phyloP scores from a whole-genome alignment of 2,329 filamentous ascomycete genomes.

The Albifimbria verrucaria region DNA sequence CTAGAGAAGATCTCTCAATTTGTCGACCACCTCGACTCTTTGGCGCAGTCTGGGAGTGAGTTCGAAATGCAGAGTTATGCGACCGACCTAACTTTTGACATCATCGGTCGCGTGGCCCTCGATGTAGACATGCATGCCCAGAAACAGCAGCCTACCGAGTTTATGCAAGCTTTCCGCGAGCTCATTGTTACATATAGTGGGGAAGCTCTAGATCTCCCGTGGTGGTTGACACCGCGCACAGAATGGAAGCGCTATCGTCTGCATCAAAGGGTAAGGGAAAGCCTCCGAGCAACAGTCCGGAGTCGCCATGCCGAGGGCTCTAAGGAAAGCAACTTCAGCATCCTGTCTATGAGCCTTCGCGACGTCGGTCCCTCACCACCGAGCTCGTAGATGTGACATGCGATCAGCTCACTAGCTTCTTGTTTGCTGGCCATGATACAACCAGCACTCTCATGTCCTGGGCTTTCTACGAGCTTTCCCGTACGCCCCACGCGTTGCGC shows the following conservation, averaged over 20 bases:
- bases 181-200: not conserved
- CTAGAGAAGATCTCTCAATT: constrained; percentile 29
- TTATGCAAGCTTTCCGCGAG: not conserved
- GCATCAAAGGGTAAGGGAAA: not conserved
- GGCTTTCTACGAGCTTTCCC: constrained; percentile 33
- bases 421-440: constrained; percentile 40
- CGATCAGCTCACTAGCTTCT: constrained; percentile 35
- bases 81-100: constrained; percentile 33
- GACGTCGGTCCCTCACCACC: constrained; percentile 21
- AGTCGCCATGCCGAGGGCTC: not conserved
- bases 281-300: not conserved
- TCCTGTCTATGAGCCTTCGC: constrained; percentile 30
- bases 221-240: not conserved
- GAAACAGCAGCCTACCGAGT: constrained; percentile 3
- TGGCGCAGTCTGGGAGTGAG: constrained; percentile 19
- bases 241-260: constrained; percentile 2
- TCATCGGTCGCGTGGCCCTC: constrained; percentile 31
- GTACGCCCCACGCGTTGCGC: constrained; percentile 22
- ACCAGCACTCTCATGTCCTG: constrained; percentile 34
- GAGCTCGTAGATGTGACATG: constrained; percentile 25
- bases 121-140: constrained; percentile 30
- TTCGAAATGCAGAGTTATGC: constrained; percentile 24
- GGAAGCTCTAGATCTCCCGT: not conserved
- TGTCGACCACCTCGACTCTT: constrained; percentile 9
- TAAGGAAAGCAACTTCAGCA: constrained; percentile 2